Evolutionary conservation across 345 rosid genomes (phyloP).

Genomic region (Anacardium occidentale): DNA sequence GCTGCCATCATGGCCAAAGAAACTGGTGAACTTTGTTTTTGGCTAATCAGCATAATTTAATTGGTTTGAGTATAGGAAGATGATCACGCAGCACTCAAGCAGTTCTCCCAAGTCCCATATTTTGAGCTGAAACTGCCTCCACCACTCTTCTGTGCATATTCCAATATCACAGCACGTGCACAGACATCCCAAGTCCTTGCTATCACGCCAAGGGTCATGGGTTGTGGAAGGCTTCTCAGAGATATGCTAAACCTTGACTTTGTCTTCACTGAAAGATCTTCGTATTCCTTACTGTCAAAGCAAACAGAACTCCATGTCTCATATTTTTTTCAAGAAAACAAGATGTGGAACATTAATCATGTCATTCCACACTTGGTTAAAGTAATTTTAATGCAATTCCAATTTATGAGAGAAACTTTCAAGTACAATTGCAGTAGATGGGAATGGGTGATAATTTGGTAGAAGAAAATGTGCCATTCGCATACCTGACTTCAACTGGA

Average conservation of each 20-base stretch:
- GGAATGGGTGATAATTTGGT: neutral
- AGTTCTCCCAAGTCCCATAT: slow-evolving; percentile 79
- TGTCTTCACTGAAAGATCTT: slow-evolving; percentile 66
- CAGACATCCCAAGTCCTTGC: slow-evolving; percentile 82
- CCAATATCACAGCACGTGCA: slow-evolving; percentile 57
- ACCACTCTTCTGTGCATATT: slow-evolving; percentile 69
- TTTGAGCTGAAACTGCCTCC: slow-evolving; percentile 85
- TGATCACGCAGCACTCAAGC: slow-evolving; percentile 37
- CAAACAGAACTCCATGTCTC: neutral
- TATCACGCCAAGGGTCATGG: slow-evolving; percentile 70
- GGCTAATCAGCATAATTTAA: neutral
- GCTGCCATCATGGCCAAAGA: too few relatives aligned
- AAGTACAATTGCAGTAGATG: too few relatives aligned
- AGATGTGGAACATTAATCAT: neutral
- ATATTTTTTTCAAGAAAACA: too few relatives aligned
- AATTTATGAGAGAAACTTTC: neutral
- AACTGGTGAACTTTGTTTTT: too few relatives aligned
- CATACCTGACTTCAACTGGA: slow-evolving; percentile 73
- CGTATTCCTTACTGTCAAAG: slow-evolving; percentile 58
- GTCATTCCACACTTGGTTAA: neutral
- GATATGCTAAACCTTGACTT: slow-evolving; percentile 64
- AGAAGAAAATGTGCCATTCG: neutral
- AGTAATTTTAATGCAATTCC: neutral
- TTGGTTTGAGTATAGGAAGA: neutral
- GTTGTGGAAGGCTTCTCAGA: slow-evolving; percentile 65